phyloP scores from a whole-genome alignment of 1,139 yeast species.

The Geotrichum citri-aurantii region DNA sequence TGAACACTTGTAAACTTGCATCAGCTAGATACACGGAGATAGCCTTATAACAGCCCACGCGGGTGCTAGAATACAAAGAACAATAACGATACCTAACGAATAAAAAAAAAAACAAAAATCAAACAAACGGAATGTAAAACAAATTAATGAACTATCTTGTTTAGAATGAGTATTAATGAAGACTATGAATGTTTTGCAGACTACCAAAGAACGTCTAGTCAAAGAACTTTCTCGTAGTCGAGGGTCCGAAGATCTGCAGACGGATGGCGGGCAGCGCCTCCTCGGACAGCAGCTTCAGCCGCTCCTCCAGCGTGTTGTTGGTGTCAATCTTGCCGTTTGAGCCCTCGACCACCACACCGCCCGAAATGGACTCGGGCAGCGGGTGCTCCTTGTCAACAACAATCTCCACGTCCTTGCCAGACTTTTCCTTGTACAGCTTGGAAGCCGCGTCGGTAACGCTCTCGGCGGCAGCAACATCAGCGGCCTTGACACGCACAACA shows the following conservation, averaged over 20 bases:
- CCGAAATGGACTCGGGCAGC: constrained; percentile 61
- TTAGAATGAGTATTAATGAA: background rate
- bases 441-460: constrained; percentile 60
- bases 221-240: constrained; percentile 9
- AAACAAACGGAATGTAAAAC: background rate
- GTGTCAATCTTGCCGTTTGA: constrained; percentile 79
- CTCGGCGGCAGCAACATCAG: constrained; percentile 46
- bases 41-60: too few relatives aligned
- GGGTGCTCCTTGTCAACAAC: constrained; percentile 51
- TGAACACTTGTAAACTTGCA: background rate
- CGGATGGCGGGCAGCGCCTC: constrained; percentile 85
- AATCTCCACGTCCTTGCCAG: constrained; percentile 28
- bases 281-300: constrained; percentile 74
- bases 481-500: constrained; percentile 42
- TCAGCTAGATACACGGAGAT: background rate
- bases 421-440: constrained; percentile 53
- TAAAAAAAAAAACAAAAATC: background rate
- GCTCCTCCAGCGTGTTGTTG: constrained; percentile 88
- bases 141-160: background rate
- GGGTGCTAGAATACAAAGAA: background rate
- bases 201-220: background rate
- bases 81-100: background rate
- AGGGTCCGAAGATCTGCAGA: constrained; percentile 3
- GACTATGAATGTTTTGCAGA: background rate
- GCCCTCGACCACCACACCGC: constrained; percentile 76